Evolutionary conservation across 2,329 filamentous ascomycete species (phyloP), one percentile per base, ranked within the genome.

Genomic region (Pseudopyricularia cyperi): DNA sequence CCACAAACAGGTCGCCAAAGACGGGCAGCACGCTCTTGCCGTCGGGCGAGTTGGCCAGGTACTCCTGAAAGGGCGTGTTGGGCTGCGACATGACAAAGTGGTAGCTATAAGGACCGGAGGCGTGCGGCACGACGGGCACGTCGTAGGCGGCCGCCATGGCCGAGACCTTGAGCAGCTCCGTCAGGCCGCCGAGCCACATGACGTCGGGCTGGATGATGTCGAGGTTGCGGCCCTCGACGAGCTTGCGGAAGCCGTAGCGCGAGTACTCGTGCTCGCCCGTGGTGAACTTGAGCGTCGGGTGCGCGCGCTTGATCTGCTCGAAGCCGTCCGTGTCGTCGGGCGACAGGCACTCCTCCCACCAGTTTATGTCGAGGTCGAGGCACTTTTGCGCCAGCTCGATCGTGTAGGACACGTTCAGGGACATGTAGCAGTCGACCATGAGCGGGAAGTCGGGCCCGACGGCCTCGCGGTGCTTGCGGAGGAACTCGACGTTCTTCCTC

Each of bases 361-460:
- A 96, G 72, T 95, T 89, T 65, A 96, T 90, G 67, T 91, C 79
- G 58, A 95, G 77, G 59, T 89, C 82, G 60, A 87, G 79, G 64
- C 85, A 89, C 50, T 83, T 85, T 69, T 90, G 87, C 55, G 87
- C 90, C 24, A 96, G 76, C 68, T 95, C 85, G 59, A 96, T 95
- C 4, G 88, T 95, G 71, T 96, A 96, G 1, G 87, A 73, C 26
- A 96, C 90, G 61, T 90, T 95, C 62, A 96, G 73, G 59, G 86
- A 90, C 90, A 96, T 96, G 71, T 95, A 96, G 75, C 90, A 96
- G 71, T 96, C 90, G 5, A 96, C 90, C 75, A 94, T 90, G 58
- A 96, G 76, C 46, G 90, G 90, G 65, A 93, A 96, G 66, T 95
- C 87, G 0, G 89, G 87, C 0, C 90, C 90, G 44, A 96, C 85